Evolutionary conservation across 345 rosid species (phyloP).

Genomic region (Clausena lansium): DNA sequence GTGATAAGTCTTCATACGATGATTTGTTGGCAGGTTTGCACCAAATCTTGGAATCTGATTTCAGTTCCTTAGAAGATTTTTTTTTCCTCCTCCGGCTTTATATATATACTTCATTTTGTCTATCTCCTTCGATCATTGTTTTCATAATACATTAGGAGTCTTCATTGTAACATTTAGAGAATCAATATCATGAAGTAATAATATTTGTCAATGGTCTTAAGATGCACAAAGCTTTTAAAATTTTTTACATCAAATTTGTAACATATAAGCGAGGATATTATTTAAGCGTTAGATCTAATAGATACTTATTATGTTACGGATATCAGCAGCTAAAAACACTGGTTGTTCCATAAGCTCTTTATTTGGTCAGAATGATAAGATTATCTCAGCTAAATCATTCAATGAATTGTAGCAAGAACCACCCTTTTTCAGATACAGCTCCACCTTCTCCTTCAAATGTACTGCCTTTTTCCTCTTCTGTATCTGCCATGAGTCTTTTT

Average conservation of each 20-base stretch:
- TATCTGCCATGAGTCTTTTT: constrained; percentile 22
- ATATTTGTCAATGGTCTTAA: neutral
- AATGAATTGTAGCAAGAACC: constrained; percentile 23
- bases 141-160: too few relatives aligned
- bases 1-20: neutral
- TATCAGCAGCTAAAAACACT: neutral
- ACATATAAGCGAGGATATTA: neutral
- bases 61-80: too few relatives aligned
- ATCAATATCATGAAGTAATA: neutral
- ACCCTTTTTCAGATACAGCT: constrained; percentile 4
- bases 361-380: neutral
- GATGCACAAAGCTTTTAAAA: neutral
- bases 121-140: too few relatives aligned
- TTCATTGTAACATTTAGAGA: neutral
- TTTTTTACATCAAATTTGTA: neutral
- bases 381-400: constrained; percentile 20
- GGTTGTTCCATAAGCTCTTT: neutral
- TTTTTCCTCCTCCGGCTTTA: too few relatives aligned
- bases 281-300: neutral
- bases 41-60: neutral
- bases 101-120: too few relatives aligned
- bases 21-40: neutral
- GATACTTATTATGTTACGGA: neutral
- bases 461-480: constrained; percentile 20
- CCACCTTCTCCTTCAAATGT: constrained; percentile 21